Percentiles rank a stretch among this genome's conserved stretches.
These are phyloP conservation scores for Xylariaceae sp. DNA, from an alignment of 2,329 filamentous ascomycete genomes.

Conservation along the genomic window DNA sequence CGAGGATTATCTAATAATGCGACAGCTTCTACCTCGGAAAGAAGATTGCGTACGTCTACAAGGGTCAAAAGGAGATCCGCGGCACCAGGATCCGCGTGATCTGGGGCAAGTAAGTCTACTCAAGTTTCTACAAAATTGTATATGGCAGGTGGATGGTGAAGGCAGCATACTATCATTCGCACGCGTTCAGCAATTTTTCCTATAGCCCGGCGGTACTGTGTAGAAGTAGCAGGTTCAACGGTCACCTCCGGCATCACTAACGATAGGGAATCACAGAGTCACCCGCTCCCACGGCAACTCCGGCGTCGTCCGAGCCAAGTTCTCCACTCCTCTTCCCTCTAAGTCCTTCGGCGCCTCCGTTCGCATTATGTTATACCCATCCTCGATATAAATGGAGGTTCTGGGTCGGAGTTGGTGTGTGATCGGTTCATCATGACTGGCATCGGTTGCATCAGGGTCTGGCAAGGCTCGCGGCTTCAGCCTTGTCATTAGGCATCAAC, in stretches of 20 bases:
- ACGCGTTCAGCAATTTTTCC: too few relatives aligned
- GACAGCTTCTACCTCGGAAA: constrained; percentile 92
- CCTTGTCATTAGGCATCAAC: constrained; percentile 35
- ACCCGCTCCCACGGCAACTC: constrained; percentile 96
- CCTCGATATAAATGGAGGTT: constrained; percentile 76
- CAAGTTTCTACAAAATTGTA: too few relatives aligned
- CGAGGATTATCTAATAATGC: constrained; percentile 17
- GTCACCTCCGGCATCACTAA: not conserved
- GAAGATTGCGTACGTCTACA: constrained; percentile 98
- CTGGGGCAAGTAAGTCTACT: constrained; percentile 69
- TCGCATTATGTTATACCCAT: constrained; percentile 97
- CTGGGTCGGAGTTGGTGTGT: constrained; percentile 59
- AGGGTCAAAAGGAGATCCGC: constrained; percentile 87
- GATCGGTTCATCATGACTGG: constrained; percentile 53
- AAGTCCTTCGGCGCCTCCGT: constrained; percentile 95
- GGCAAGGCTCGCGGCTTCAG: constrained; percentile 48
- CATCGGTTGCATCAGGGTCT: constrained; percentile 42
- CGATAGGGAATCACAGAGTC: constrained; percentile 43
- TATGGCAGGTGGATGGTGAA: too few relatives aligned
- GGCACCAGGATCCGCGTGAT: constrained; percentile 99
- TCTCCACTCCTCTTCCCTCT: constrained; percentile 91
- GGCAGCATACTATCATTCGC: too few relatives aligned
- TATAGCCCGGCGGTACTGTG: too few relatives aligned
- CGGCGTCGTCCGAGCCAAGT: constrained; percentile 96
- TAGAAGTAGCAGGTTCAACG: not conserved